A percentile compares a stretch with the other conserved stretches of the same genome.
Evolutionary conservation across 768 basidiomycete genomes (phyloP).

Genomic region (Phallus indusiatus): DNA sequence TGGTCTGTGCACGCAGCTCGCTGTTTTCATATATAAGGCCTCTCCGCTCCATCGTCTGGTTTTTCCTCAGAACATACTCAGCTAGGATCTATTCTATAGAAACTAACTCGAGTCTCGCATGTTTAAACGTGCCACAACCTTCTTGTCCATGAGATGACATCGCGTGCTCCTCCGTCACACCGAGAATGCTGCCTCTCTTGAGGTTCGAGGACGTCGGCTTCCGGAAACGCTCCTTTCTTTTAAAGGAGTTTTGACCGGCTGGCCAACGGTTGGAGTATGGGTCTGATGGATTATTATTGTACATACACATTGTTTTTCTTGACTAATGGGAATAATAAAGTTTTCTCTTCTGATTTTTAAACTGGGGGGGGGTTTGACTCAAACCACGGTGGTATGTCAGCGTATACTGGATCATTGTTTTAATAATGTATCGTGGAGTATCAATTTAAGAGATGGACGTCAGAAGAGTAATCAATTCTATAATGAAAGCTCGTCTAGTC

Average conservation of each 20-base stretch:
- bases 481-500: too few relatives aligned
- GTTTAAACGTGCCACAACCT: conserved; percentile 34
- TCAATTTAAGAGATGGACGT: too few relatives aligned
- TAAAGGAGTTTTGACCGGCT: conserved; percentile 17
- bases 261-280: conserved; percentile 30
- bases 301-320: background rate
- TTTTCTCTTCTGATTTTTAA: too few relatives aligned
- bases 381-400: too few relatives aligned
- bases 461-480: too few relatives aligned
- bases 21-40: too few relatives aligned
- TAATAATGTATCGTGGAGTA: too few relatives aligned
- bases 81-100: conserved; percentile 31
- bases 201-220: conserved; percentile 32
- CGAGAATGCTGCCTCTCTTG: conserved; percentile 26
- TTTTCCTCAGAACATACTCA: conserved; percentile 33
- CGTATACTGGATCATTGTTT: too few relatives aligned
- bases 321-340: too few relatives aligned
- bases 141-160: conserved; percentile 32
- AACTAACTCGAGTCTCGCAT: conserved; percentile 38
- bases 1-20: too few relatives aligned
- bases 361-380: too few relatives aligned
- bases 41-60: too few relatives aligned
- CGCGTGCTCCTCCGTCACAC: conserved; percentile 27
- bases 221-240: conserved; percentile 10
- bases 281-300: conserved; percentile 29